Conservation (phyloP, 2,329 filamentous ascomycete genomes). For the Immersiporthe knoxdaviesiana region DNA sequence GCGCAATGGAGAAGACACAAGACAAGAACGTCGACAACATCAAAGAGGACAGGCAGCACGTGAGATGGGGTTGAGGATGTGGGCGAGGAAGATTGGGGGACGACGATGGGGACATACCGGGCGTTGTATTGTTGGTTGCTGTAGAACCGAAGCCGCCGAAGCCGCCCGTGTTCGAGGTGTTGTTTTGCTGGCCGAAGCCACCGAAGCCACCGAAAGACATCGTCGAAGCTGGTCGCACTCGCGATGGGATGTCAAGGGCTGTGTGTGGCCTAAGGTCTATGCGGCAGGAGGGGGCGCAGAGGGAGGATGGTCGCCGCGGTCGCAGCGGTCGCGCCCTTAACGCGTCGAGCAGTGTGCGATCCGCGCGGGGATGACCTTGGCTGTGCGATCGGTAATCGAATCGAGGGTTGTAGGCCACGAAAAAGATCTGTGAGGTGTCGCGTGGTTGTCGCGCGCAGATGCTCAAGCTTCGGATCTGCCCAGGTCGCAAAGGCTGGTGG, state of each 20-base stretch:
- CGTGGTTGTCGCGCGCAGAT: constrained; percentile 14
- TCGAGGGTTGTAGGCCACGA: neutral
- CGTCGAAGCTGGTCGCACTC: constrained; percentile 35
- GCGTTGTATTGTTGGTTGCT: constrained; percentile 44
- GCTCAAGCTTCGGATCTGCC: constrained; percentile 13
- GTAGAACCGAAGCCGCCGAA: constrained; percentile 63
- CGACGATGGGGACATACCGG: constrained; percentile 54
- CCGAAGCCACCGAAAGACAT: constrained; percentile 62
- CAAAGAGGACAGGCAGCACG: constrained; percentile 29
- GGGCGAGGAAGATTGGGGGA: neutral
- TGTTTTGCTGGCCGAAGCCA: constrained; percentile 64
- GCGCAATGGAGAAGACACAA: constrained; percentile 21
- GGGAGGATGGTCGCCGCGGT: constrained; percentile 28
- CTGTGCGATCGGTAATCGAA: constrained; percentile 23
- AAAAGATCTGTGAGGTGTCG: constrained; percentile 3
- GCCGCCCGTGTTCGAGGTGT: constrained; percentile 32
- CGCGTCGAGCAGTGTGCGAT: constrained; percentile 34
- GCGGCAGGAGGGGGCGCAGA: constrained; percentile 13
- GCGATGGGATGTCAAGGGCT: constrained; percentile 10
- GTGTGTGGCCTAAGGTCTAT: constrained; percentile 6
- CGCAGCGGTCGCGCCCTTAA: constrained; percentile 36
- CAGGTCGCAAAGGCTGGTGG: constrained; percentile 2
- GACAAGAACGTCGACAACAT: constrained; percentile 21
- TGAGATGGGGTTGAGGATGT: constrained; percentile 1
- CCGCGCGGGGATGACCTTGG: constrained; percentile 8